Evolutionary conservation across 1,284 basidiomycete genomes (phyloP), one percentile per base, ranked within the genome.

Genomic region (Marasmius tenuissimus): DNA sequence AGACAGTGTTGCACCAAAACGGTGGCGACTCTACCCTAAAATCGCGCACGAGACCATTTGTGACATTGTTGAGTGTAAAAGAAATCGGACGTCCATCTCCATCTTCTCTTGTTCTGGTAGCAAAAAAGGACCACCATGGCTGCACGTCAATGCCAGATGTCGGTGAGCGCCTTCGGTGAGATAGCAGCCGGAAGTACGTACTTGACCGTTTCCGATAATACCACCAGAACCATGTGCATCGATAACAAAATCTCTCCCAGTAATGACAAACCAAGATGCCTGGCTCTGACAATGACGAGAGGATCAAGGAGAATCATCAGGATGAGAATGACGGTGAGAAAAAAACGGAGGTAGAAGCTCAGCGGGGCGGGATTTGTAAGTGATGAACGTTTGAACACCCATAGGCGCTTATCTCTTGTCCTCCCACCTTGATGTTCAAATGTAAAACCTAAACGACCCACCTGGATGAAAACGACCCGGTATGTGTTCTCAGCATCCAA

Each of bases 211-310:
- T n/a, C 87, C 88, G 67, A 84, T 76, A 62, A 89, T 86, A 0
- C 86, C 86, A 27, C 86, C 87, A 1, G 74, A 79, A 66, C 80
- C 78, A 71, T 87, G 82, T 4, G 81, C 86, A 67, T 88, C 82
- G 63, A 89, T 77, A 16, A 78, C 75, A 66, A 88, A 89, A 73
- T 88, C 77, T 37, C 74, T 70, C 1, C 87, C 87, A 1, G 82
- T 83, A 49, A 89, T 74, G 59, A 89, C 82, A 67, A 88, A 88
- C 81, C 85, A 88, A 14, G 87, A 85, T 3, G 85, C 83, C 74
- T 88, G 87, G 65, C 77, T 83, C 79, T 86, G 42, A n/a, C 2
- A 12, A 16, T 18, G 45, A n/a, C 16, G 16, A 2, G 9, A 20
- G 45, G 18, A 16, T 12, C n/a, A n/a, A 5, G 9, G 9, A 20